Base-by-base conservation (phyloP, 805 yeast genomes). In the Metschnikowia peoriensis region DNA sequence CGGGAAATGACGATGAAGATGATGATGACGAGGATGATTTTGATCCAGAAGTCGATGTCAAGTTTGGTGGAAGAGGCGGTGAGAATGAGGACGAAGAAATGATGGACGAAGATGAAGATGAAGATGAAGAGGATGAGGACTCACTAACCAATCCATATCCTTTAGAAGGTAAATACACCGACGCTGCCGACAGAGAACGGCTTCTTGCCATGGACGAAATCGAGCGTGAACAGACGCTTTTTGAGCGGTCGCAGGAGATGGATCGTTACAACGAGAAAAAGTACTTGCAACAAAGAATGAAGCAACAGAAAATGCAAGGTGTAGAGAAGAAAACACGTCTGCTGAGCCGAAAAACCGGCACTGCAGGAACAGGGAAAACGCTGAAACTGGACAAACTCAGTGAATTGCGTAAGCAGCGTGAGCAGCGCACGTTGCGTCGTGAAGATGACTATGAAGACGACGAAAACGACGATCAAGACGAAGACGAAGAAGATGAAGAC, bases 191-290 rank as follows among this genome's bases (percentile, higher is more conserved):
- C 70, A 80, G 89, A 54, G 83, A 73, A 1, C 69, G 75, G 50
- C 74, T 81, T 59, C 73, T 88, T 63, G 84, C 78, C 45, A 79
- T 94, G 84, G 96, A 93, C 51, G 99, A 94, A 75, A 82, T 94
- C 68, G 89, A 89, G 63, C 86, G 98, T 64, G 99, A 94, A 74
- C 85, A 88, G 61, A 82, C 91, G 51, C 79, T 94, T 51, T 94
- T 89, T 62, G 98, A 93, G 51, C 89, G 99, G 70, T 82, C 89
- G 8, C 97, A 91, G 70, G 96, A 89, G 56, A 82, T 89, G 84
- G 96, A 93, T 68, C 84, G 88, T 59, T 92, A 78, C 70, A 85
- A 88, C 54, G 98, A 94, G 71, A 83, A 90, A 65, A 81, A 82
- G 66, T 85, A 87, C 62, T 82, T 96, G 62, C 90, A 88, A 29